Conservation (phyloP, 495 filamentous ascomycete genomes). For the Hypoxylon lenormandii region DNA sequence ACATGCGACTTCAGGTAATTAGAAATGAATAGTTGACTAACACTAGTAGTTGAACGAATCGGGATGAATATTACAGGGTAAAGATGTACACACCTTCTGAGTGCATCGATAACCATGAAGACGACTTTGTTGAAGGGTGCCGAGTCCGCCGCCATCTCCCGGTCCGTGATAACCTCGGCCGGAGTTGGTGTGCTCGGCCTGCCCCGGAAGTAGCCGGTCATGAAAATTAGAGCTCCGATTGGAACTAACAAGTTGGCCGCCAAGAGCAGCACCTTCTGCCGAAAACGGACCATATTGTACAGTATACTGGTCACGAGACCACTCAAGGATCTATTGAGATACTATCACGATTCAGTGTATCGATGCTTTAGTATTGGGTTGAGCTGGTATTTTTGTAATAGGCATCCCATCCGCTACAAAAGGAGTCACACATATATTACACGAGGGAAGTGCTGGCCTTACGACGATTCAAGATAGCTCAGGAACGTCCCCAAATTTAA, state of each 20-base stretch:
- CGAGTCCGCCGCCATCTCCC: neutral
- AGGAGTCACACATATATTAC: too few relatives aligned
- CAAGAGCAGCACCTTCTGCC: conserved; percentile 3
- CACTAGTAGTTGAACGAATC: neutral
- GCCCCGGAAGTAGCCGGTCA: conserved; percentile 12
- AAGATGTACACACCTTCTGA: neutral
- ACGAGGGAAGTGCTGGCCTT: too few relatives aligned
- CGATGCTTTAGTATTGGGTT: neutral
- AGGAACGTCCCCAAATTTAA: neutral
- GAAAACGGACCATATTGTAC: conserved; percentile 1
- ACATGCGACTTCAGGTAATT: too few relatives aligned
- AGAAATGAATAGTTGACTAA: too few relatives aligned
- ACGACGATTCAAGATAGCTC: neutral
- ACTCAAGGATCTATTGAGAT: neutral
- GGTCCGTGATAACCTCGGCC: neutral
- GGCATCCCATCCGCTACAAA: too few relatives aligned
- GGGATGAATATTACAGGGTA: neutral
- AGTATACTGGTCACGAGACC: neutral
- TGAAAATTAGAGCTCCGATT: conserved; percentile 6
- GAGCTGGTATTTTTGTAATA: too few relatives aligned
- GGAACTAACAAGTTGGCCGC: conserved; percentile 7
- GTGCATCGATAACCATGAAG: conserved; percentile 22
- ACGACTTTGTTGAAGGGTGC: conserved; percentile 22
- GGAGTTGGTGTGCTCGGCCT: neutral
- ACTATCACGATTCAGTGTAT: neutral